Conservation (phyloP, 306 rosid genomes). For the Cotoneaster glaucophyllus region DNA sequence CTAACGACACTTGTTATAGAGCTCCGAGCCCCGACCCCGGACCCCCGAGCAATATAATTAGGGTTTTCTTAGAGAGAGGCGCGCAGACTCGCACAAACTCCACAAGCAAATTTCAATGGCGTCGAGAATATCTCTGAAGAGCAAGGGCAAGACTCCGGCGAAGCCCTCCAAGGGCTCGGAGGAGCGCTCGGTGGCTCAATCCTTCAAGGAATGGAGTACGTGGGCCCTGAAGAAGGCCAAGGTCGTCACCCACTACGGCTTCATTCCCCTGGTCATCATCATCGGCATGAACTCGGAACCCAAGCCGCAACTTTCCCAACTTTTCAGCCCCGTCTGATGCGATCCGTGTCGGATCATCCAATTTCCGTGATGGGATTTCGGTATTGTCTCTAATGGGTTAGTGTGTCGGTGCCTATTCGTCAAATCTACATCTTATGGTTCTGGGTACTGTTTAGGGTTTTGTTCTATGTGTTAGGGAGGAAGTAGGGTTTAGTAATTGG, state of each 20-base stretch:
- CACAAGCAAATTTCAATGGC: slow-evolving; percentile 32
- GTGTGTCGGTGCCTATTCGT: slow-evolving; percentile 8
- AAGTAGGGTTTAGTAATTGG: neutral
- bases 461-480: neutral
- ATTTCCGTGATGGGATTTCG: neutral
- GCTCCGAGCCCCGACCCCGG: neutral
- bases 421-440: slow-evolving; percentile 1
- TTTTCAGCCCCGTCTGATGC: slow-evolving; percentile 85
- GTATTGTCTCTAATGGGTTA: neutral
- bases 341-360: neutral
- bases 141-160: slow-evolving; percentile 49
- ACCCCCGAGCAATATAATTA: neutral
- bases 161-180: slow-evolving; percentile 55
- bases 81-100: neutral
- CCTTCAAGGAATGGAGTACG: slow-evolving; percentile 71
- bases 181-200: slow-evolving; percentile 33
- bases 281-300: slow-evolving; percentile 96
- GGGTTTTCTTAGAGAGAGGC: neutral
- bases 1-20: neutral
- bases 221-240: slow-evolving; percentile 76
- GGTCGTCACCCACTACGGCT: slow-evolving; percentile 82
- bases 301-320: slow-evolving; percentile 81
- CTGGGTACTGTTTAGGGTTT: neutral
- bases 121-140: slow-evolving; percentile 65
- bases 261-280: slow-evolving; percentile 81